Conservation (phyloP, 225 moss, liverwort and hornwort species). For the Marchantia paleacea region DNA sequence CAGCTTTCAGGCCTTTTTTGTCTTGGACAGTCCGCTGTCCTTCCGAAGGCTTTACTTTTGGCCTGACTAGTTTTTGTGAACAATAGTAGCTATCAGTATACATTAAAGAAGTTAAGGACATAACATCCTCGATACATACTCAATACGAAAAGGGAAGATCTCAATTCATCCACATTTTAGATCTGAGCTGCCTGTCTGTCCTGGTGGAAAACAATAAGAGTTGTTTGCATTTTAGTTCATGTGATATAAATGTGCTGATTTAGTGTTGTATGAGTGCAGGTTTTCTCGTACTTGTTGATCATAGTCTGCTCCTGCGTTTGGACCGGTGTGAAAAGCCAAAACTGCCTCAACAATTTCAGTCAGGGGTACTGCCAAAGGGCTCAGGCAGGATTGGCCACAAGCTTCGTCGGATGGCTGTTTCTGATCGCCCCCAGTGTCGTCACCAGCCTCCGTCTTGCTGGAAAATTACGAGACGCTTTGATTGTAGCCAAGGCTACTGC, state of each 20-base stretch:
- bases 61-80: too few relatives aligned
- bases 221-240: neutral
- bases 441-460: neutral
- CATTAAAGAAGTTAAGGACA: too few relatives aligned
- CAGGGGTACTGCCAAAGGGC: conserved; percentile 15
- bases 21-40: too few relatives aligned
- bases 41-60: too few relatives aligned
- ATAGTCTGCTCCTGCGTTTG: conserved; percentile 6
- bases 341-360: neutral
- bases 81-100: too few relatives aligned
- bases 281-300: conserved; percentile 5
- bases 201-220: neutral
- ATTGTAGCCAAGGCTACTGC: conserved; percentile 15
- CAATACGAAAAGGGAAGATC: too few relatives aligned
- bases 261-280: conserved; percentile 4
- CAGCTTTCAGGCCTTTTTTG: too few relatives aligned
- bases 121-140: too few relatives aligned
- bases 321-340: neutral
- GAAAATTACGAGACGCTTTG: conserved; percentile 2
- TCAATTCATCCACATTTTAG: too few relatives aligned
- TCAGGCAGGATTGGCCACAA: conserved; percentile 11
- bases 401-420: conserved; percentile 7
- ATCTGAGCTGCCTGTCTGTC: too few relatives aligned
- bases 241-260: neutral
- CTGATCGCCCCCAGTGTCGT: conserved; percentile 3